A percentile compares a stretch with the other conserved stretches of the same genome.
phyloP scores from a whole-genome alignment of 805 yeast species.

The Monosporozyma aerobia region DNA sequence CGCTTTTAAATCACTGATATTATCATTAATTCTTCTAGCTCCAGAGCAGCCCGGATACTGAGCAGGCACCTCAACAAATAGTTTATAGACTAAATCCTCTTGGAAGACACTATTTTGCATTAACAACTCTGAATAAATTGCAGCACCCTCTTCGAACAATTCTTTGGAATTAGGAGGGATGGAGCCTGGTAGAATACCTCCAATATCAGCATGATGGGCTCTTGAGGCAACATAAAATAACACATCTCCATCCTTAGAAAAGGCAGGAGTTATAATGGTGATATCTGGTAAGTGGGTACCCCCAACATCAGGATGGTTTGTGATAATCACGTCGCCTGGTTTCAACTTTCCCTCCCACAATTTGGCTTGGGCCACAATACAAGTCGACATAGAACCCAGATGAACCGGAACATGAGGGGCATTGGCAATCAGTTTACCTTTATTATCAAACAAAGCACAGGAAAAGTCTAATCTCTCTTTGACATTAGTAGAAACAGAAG shows the following conservation, averaged over 20 bases:
- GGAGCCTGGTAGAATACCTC: conserved; percentile 85
- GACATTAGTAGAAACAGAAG: conserved; percentile 74
- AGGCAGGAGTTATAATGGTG: conserved; percentile 87
- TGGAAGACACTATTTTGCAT: conserved; percentile 68
- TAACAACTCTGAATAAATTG: conserved; percentile 67
- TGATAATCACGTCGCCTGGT: conserved; percentile 67
- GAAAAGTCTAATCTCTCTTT: conserved; percentile 78
- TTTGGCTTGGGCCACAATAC: conserved; percentile 56
- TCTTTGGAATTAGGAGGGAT: conserved; percentile 90
- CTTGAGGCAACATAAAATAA: conserved; percentile 87
- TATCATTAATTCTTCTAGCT: conserved; percentile 74
- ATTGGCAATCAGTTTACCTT: conserved; percentile 76
- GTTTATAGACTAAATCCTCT: conserved; percentile 52
- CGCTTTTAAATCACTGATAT: conserved; percentile 74
- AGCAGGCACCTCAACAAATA: conserved; percentile 67
- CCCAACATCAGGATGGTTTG: conserved; percentile 78
- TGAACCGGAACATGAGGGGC: conserved; percentile 89
- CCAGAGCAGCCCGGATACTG: conserved; percentile 82
- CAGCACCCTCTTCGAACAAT: conserved; percentile 85
- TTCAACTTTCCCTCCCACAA: conserved; percentile 55
- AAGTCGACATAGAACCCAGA: conserved; percentile 77
- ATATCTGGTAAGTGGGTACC: conserved; percentile 87
- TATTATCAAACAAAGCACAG: conserved; percentile 70
- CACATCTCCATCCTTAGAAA: conserved; percentile 45
- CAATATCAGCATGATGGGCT: conserved; percentile 96